Conservation (phyloP, 371 early-diverging fungal species). For the Rhizopus stolonifer region DNA sequence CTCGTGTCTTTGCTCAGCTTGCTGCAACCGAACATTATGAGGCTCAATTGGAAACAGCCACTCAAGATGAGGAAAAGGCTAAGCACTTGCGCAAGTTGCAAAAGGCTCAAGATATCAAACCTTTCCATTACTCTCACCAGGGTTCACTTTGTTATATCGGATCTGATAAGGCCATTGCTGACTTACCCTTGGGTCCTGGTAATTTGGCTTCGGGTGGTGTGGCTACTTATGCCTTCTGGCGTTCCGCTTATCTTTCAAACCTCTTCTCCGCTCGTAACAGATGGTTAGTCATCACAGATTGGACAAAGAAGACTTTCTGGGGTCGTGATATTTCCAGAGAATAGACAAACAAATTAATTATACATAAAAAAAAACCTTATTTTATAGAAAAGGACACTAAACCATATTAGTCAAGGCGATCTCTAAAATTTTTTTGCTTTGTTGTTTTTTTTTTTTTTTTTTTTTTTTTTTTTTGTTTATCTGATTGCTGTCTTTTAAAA, state of each 20-base stretch:
- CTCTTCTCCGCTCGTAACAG: constrained; percentile 85
- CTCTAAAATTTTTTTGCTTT: no score
- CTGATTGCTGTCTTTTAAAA: no score
- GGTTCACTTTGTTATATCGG: constrained; percentile 93
- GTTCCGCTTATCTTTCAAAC: constrained; percentile 69
- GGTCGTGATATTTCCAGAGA: constrained; percentile 92
- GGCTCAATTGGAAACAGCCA: constrained; percentile 23
- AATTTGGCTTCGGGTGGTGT: constrained; percentile 73
- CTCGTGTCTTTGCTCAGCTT: constrained; percentile 64
- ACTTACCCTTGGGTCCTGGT: constrained; percentile 76
- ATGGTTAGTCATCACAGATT: constrained; percentile 82
- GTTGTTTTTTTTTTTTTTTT: no score
- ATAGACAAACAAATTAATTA: constrained; percentile 41
- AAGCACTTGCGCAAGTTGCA: constrained; percentile 45
- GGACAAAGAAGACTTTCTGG: constrained; percentile 85
- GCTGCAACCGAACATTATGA: constrained; percentile 50
- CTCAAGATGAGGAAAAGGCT: constrained; percentile 34
- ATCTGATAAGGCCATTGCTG: constrained; percentile 88
- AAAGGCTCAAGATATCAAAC: constrained; percentile 56
- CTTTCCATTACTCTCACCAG: constrained; percentile 81
- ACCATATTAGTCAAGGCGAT: no score
- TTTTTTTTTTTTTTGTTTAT: no score
- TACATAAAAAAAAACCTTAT: no score
- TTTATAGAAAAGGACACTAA: no score
- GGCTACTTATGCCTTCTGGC: constrained; percentile 80